phyloP scores from a whole-genome alignment of 441 rosid genomes.

The Melastoma candidum region DNA sequence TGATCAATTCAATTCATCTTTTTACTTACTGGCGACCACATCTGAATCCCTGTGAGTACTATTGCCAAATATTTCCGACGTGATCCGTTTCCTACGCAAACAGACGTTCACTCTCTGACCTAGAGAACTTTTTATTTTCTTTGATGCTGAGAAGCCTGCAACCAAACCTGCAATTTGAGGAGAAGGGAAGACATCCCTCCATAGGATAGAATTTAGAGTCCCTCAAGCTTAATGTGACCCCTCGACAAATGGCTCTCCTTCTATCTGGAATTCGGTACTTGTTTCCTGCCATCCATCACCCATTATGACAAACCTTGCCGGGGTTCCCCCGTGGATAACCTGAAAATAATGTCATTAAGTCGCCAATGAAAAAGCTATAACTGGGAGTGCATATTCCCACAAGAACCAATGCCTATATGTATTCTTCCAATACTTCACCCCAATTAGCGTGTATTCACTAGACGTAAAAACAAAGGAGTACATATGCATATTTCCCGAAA shows the following conservation, averaged over 20 bases:
- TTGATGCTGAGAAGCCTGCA: constrained; percentile 26
- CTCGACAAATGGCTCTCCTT: constrained; percentile 37
- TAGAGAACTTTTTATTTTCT: constrained; percentile 30
- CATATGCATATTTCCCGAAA: no score
- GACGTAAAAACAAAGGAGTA: no score
- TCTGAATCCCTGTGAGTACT: no score
- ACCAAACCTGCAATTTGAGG: constrained; percentile 19
- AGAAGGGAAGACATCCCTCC: not conserved
- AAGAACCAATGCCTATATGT: no score
- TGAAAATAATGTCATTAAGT: constrained; percentile 7
- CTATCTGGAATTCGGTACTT: constrained; percentile 36
- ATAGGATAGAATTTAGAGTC: not conserved
- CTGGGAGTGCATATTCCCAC: no score
- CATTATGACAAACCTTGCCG: constrained; percentile 36
- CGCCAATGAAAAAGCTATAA: no score
- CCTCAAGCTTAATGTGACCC: constrained; percentile 33
- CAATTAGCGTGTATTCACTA: no score
- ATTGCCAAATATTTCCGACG: no score
- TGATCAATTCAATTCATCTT: no score
- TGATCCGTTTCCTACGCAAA: no score
- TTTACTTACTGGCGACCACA: no score
- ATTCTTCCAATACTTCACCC: no score
- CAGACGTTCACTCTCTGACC: constrained; percentile 14
- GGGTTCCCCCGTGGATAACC: constrained; percentile 51
- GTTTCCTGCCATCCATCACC: constrained; percentile 48